Base-by-base conservation (phyloP, 768 basidiomycete genomes). In the Kwoniella bestiolae region DNA sequence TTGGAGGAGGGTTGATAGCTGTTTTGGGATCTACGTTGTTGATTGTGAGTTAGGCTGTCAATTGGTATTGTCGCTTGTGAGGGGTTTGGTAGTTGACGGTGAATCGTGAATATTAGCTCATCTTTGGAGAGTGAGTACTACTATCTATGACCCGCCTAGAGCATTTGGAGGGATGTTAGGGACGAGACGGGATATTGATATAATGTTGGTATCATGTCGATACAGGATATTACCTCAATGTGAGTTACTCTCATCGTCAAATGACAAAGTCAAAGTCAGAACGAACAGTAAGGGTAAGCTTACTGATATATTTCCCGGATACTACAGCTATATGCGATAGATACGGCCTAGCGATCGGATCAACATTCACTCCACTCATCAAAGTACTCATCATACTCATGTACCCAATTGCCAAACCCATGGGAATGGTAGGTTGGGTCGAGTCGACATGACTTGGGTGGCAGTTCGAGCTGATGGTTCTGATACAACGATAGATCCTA, bases 321-420 rank as follows among this genome's bases (percentile, higher is more conserved):
- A 6, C 3, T 26, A 14, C 18, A 77, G 75, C 76, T 2, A 63
- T 78, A 32, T 75, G 76, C 60, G 71, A 65, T 46, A 61, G 69
- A 32, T 73, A 75, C 50, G 78, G 78, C n/a, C 70, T 79, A 16
- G 68, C 71, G 8, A 76, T 79, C 34, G 78, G 78, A 35, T 63
- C 78, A 6, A 55, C 63, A 1, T 77, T 76, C 46, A 74, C 78
- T 3, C 76, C 78, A 5, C 26, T 71, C 6, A 74, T 77, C 25
- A 56, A 65, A 53, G 51, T 64, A 16, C 56, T 79, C 11, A 69
- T 75, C 45, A 47, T 68, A n/a, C 29, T 75, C 8, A 44, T 73
- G 41, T 79, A 77, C 59, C 78, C 78, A 5, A 70, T 79, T 1
- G 76, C 73, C 1, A 75, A 73, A 49, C 78, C 78, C n/a, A 76